phyloP scores from a whole-genome alignment of 495 filamentous ascomycete species.

The Collariella sp. region DNA sequence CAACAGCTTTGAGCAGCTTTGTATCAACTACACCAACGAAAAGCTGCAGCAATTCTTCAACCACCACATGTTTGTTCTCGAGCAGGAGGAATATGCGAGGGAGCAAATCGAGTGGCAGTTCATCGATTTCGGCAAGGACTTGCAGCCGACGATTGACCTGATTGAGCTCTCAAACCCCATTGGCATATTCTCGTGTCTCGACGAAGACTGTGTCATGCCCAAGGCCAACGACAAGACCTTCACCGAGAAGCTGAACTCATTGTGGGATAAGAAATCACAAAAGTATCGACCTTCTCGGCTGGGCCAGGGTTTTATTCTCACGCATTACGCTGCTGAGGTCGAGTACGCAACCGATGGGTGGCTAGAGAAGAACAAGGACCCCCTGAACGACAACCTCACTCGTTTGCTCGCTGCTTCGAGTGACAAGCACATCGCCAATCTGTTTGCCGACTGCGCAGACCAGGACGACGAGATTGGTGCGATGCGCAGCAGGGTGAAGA shows the following conservation, averaged over 20 bases:
- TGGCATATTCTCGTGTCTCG: conserved; percentile 95
- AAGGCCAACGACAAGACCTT: conserved; percentile 97
- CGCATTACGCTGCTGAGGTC: conserved; percentile 95
- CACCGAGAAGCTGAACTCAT: conserved; percentile 89
- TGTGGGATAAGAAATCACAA: conserved; percentile 92
- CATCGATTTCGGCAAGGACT: conserved; percentile 95
- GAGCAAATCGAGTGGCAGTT: conserved; percentile 99
- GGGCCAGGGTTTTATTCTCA: conserved; percentile 91
- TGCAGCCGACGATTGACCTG: conserved; percentile 96
- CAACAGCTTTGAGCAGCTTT: conserved; percentile 98
- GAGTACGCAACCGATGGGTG: conserved; percentile 93
- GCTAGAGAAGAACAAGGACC: conserved; percentile 99
- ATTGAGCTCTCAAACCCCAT: conserved; percentile 96
- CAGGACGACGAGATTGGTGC: conserved; percentile 55
- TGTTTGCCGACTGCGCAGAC: conserved; percentile 85
- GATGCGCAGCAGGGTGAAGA: conserved; percentile 80
- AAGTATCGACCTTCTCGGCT: conserved; percentile 88
- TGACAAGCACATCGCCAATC: conserved; percentile 70
- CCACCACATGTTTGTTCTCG: conserved; percentile 99
- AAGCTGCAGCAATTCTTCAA: conserved; percentile 99
- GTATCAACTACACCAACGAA: conserved; percentile 99
- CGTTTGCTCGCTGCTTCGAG: conserved; percentile 72
- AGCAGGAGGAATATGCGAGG: conserved; percentile 96
- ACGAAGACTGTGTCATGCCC: conserved; percentile 98
- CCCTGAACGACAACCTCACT: conserved; percentile 93